These are phyloP conservation scores for Pseudopyricularia cyperi DNA, from an alignment of 2,329 filamentous ascomycete species.

Conservation along the genomic window DNA sequence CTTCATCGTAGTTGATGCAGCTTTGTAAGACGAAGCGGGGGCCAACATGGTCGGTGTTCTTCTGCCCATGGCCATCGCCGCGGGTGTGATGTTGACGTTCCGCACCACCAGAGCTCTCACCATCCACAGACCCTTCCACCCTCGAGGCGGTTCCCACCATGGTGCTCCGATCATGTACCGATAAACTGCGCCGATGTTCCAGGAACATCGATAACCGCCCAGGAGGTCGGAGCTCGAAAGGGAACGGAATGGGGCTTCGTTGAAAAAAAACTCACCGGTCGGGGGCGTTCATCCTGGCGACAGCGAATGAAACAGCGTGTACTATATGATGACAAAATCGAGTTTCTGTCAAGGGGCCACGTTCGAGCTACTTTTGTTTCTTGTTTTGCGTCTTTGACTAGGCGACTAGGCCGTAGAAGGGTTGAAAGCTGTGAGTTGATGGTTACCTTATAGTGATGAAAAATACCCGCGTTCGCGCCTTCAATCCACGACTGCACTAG, in stretches of 20 bases:
- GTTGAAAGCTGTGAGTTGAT: not conserved
- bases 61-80: too few species aligned
- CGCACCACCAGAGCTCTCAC: too few species aligned
- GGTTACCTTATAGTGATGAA: not conserved
- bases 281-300: conserved; percentile 38
- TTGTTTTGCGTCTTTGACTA: not conserved
- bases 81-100: too few species aligned
- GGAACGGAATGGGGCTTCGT: not conserved
- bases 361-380: not conserved
- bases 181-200: too few species aligned
- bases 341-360: not conserved
- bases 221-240: not conserved
- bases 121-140: too few species aligned
- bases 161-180: too few species aligned
- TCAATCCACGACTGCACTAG: not conserved
- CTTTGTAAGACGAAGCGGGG: too few species aligned
- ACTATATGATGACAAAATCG: not conserved
- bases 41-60: too few species aligned
- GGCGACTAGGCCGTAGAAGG: not conserved
- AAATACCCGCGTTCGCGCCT: not conserved
- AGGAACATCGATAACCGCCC: not conserved
- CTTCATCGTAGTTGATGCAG: too few species aligned
- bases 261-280: conserved; percentile 31
- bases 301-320: not conserved
- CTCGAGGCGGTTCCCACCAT: too few species aligned